Base-by-base conservation (phyloP, 805 yeast genomes). In the Teunomyces lycoperdinae region DNA sequence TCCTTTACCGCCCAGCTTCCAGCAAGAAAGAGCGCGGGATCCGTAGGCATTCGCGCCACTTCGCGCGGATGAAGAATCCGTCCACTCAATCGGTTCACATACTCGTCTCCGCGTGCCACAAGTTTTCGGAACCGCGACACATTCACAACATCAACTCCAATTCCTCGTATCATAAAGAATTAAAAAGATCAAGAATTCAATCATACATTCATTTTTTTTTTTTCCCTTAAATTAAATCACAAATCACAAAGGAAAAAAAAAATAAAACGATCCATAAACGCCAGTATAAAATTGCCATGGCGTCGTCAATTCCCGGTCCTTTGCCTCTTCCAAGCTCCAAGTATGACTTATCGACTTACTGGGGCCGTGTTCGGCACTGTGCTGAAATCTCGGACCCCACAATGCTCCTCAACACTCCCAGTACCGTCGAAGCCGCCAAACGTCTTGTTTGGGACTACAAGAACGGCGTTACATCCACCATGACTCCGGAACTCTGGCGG, bases 301-400 rank as follows among this genome's bases (percentile, higher is more conserved):
- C 97, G 2, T 87, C 96, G 9, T 83, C 96, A 4, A 79, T 90
- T 35, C 83, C 90, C 8, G 97, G 97, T 11, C 84, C 87, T 6
- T 78, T 87, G 40, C 76, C 86, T 0, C 74, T 91, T 31, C 97
- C 97, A 7, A 82, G 76, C 46, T 89, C 97, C 16, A 80, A 76
- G 48, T 88, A 83, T 67, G 96, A 94, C 64, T 71, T 94, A 27
- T 56, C 78, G 49, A 84, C 96, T 0, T 94, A 94, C 67, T 79
- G 87, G 85, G 99, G 99, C 11, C 81, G 99, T 59, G 97, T 94
- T 42, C 82, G 83, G 64, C 99, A 95, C 66, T 89, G 96, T 68
- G 88, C 96, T 11, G 95, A 86, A 49, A 87, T 94, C 45, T 84
- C 96, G 1, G 97, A 91, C 62, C 99, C 99, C 28, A 63, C 87